Evolutionary conservation across 2,329 filamentous ascomycete genomes (phyloP).

Genomic region (Colletotrichum echinochloae): DNA sequence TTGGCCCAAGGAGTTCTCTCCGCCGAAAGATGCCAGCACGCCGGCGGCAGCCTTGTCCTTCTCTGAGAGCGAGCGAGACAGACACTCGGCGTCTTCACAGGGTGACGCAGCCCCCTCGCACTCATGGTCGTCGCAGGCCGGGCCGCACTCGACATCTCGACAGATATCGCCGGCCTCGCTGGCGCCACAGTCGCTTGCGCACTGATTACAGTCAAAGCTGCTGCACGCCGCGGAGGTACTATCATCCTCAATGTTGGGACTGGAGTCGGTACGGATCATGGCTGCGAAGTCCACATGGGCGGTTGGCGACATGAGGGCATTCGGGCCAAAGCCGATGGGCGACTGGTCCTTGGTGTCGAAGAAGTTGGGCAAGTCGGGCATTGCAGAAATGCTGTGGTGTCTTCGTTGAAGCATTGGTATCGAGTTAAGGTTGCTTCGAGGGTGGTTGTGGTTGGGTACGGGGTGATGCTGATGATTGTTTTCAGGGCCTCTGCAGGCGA

Average conservation of each 20-base stretch:
- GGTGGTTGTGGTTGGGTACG: constrained; percentile 31
- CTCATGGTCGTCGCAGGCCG: constrained; percentile 55
- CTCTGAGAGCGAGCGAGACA: constrained; percentile 30
- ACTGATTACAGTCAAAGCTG: constrained; percentile 50
- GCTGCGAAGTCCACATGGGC: constrained; percentile 9
- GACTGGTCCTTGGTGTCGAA: constrained; percentile 2
- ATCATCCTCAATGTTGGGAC: constrained; percentile 42
- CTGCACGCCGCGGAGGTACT: constrained; percentile 50
- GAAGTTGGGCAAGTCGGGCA: constrained; percentile 25
- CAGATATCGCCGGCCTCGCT: constrained; percentile 51
- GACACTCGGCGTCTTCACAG: constrained; percentile 53
- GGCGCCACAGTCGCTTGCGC: constrained; percentile 52
- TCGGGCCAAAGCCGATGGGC: constrained; percentile 3
- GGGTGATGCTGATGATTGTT: constrained; percentile 26
- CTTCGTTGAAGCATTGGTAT: constrained; percentile 13
- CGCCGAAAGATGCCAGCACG: constrained; percentile 17
- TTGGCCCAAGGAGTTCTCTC: constrained; percentile 7
- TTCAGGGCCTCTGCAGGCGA: constrained; percentile 18
- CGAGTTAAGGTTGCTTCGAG: constrained; percentile 34
- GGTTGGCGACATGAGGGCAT: constrained; percentile 26
- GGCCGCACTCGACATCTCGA: constrained; percentile 50
- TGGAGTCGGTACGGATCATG: constrained; percentile 8
- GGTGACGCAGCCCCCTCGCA: constrained; percentile 52
- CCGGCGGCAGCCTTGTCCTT: constrained; percentile 21
- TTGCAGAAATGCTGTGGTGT: constrained; percentile 32